phyloP scores from a whole-genome alignment of 345 rosid genomes.

The Hibiscus syriacus region DNA sequence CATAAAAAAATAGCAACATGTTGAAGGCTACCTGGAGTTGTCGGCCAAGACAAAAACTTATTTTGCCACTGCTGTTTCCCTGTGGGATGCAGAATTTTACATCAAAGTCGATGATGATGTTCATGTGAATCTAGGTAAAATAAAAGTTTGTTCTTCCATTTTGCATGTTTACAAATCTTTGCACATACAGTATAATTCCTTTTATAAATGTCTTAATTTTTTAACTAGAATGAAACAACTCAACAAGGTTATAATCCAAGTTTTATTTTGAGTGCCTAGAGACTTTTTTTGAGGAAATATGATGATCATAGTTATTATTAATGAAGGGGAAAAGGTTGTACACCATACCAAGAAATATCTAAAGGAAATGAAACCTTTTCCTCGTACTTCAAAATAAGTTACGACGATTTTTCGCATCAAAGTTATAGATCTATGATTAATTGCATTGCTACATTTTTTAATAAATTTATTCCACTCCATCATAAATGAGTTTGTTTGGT shows the following conservation, averaged over 20 bases:
- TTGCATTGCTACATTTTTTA: neutral
- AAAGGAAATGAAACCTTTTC: neutral
- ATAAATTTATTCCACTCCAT: neutral
- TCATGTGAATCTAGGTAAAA: conserved; percentile 83
- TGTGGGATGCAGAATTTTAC: conserved; percentile 90
- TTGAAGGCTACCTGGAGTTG: conserved; percentile 72
- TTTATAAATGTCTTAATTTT: neutral
- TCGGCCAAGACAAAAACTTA: conserved; percentile 83
- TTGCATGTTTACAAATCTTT: neutral
- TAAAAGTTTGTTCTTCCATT: neutral
- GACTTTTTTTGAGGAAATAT: neutral
- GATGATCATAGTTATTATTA: neutral
- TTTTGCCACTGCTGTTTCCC: conserved; percentile 61
- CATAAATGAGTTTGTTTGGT: conserved; percentile 3
- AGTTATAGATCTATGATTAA: neutral
- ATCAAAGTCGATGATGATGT: conserved; percentile 96
- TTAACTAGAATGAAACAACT: neutral
- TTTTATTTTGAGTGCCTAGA: neutral
- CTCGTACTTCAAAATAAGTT: neutral
- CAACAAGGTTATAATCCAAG: neutral
- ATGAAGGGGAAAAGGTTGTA: neutral
- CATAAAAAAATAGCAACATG: conserved; percentile 48
- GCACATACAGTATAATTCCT: neutral
- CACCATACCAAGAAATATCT: no score
- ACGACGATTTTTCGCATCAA: neutral